These are phyloP conservation scores for Cubamyces lactineus DNA, from an alignment of 768 basidiomycete species.

Conservation along the genomic window DNA sequence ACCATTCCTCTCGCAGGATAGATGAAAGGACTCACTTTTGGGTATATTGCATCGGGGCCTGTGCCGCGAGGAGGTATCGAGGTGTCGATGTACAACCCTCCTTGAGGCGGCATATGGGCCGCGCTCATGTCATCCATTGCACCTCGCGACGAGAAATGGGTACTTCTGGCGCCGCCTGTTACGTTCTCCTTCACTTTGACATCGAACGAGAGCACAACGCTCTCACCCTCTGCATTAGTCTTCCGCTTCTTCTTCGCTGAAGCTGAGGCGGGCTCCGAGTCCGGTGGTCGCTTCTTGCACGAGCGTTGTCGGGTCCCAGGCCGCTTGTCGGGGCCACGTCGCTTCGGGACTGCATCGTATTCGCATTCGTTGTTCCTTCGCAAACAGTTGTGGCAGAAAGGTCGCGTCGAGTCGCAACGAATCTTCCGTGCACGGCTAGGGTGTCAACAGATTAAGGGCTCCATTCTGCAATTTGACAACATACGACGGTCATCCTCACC, in stretches of 20 bases:
- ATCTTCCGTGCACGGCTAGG: slow-evolving; percentile 82
- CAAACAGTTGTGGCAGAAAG: slow-evolving; percentile 80
- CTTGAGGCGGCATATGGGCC: slow-evolving; percentile 25
- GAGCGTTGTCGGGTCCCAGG: slow-evolving; percentile 83
- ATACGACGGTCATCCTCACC: slow-evolving; percentile 51
- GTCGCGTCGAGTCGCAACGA: slow-evolving; percentile 82
- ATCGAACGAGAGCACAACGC: slow-evolving; percentile 31
- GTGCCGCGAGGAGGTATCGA: slow-evolving; percentile 28
- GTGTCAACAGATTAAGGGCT: slow-evolving; percentile 34
- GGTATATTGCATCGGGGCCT: slow-evolving; percentile 33
- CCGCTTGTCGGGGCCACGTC: slow-evolving; percentile 84
- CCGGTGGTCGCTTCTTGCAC: slow-evolving; percentile 77
- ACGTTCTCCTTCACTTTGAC: slow-evolving; percentile 45
- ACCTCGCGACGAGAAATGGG: slow-evolving; percentile 25
- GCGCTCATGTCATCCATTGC: slow-evolving; percentile 28
- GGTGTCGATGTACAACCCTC: slow-evolving; percentile 31
- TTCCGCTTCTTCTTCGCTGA: slow-evolving; percentile 40
- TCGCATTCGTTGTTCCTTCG: slow-evolving; percentile 77
- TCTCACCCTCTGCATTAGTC: slow-evolving; percentile 31
- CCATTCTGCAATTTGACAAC: slow-evolving; percentile 18
- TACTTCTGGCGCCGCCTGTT: slow-evolving; percentile 28
- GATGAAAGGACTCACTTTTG: slow-evolving; percentile 32
- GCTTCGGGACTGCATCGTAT: slow-evolving; percentile 80
- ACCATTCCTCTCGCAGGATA: slow-evolving; percentile 21
- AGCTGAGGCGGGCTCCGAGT: slow-evolving; percentile 36